Percentiles rank a stretch among this genome's conserved stretches.
Evolutionary conservation across 768 basidiomycete genomes (phyloP).

Genomic region (Lentinula boryana): DNA sequence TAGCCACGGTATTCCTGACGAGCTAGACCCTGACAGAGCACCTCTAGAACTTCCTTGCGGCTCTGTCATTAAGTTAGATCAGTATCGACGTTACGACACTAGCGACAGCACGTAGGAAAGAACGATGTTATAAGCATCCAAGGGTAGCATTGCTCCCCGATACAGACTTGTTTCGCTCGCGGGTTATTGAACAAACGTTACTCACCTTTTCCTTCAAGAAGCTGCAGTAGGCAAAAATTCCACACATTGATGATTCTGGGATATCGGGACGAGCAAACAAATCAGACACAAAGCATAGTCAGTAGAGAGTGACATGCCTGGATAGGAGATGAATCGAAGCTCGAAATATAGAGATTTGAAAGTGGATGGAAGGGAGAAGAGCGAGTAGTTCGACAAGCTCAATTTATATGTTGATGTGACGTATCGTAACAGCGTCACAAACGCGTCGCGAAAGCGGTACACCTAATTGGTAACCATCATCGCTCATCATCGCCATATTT

Average conservation of each 20-base stretch:
- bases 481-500: not conserved
- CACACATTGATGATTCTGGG: constrained; percentile 40
- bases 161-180: not conserved
- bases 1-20: constrained; percentile 98
- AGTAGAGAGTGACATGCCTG: not conserved
- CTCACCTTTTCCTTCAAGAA: constrained; percentile 69
- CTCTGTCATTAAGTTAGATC: constrained; percentile 39
- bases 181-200: not conserved
- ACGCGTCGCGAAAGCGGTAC: not conserved
- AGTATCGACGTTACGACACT: not conserved
- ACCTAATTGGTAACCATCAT: not conserved
- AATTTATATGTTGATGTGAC: constrained; percentile 1
- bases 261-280: not conserved
- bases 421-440: not conserved
- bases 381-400: not conserved
- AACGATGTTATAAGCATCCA: not conserved
- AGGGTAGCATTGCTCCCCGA: not conserved
- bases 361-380: constrained; percentile 5
- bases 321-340: not conserved
- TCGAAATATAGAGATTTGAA: not conserved
- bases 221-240: constrained; percentile 76
- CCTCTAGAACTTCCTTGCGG: constrained; percentile 87
- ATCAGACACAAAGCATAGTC: not conserved
- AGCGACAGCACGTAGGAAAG: not conserved
- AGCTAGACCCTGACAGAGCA: constrained; percentile 84